These are phyloP conservation scores for Boletus reticulatus DNA, from an alignment of 768 basidiomycete species.

Conservation along the genomic window DNA sequence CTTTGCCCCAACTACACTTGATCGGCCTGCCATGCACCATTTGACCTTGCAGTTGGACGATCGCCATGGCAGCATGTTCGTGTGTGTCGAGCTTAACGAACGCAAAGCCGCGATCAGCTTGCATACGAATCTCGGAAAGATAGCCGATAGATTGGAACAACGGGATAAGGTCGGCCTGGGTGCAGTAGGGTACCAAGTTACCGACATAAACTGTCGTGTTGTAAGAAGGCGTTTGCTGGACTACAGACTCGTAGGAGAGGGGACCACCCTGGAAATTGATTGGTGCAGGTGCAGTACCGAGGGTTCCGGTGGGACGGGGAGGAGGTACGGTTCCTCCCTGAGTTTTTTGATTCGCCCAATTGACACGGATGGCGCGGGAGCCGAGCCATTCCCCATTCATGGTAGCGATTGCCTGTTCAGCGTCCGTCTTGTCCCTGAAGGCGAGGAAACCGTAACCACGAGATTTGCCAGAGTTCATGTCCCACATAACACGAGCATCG, in stretches of 20 bases:
- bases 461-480: constrained; percentile 99
- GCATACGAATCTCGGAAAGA: constrained; percentile 98
- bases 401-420: constrained; percentile 97
- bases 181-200: constrained; percentile 95
- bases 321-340: constrained; percentile 51
- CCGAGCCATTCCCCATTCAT: constrained; percentile 99
- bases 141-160: constrained; percentile 99
- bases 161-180: constrained; percentile 96
- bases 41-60: constrained; percentile 94
- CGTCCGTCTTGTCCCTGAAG: constrained; percentile 98
- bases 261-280: constrained; percentile 91
- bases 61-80: constrained; percentile 97
- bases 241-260: constrained; percentile 89
- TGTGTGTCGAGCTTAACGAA: constrained; percentile 99
- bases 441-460: constrained; percentile 98
- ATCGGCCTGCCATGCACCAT: constrained; percentile 97
- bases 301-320: constrained; percentile 43
- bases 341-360: constrained; percentile 99
- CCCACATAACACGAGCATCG: constrained; percentile 99
- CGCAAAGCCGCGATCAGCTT: constrained; percentile 97
- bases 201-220: constrained; percentile 98
- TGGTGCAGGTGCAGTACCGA: constrained; percentile 74
- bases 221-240: constrained; percentile 88
- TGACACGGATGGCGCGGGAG: constrained; percentile 96
- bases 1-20: constrained; percentile 99